Evolutionary conservation across 257 asterid genomes (phyloP), one percentile per base, ranked within the genome.

Genomic region (Nicotiana attenuata): DNA sequence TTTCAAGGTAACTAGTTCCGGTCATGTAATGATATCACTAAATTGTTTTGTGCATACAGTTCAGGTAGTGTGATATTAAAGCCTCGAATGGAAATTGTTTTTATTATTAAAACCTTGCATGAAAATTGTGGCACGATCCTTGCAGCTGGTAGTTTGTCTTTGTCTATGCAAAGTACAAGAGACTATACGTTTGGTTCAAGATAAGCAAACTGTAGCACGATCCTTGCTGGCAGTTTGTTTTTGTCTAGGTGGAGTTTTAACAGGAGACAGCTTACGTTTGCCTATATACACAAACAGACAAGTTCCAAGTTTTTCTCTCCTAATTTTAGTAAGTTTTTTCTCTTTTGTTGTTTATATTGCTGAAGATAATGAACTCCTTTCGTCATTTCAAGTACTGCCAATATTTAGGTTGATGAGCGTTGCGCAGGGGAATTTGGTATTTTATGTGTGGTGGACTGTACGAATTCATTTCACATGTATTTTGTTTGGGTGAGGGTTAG

Each of bases 391-490:
- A 45, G 22, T 73, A 22, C 20, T 45, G 78, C 78, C 79, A 73
- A 47, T 45, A 73, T 24, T 47, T 47, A 35, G 41, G 79, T 24
- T 73, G 79, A 73, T 73, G 61, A 73, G 79, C 79, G 79, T 73
- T 73, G 61, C 15, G 22, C 60, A 73, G 79, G 4, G 0, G 38
- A 22, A 24, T 22, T 73, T 73, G 78, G 59, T 11, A 20, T 20
- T 69, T 69, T 5, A 69, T 69, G 78, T 69, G 35, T 41, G 20
- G 29, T 69, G 59, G n/a, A 41, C 57, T n/a, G 11, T 69, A 45
- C 13, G n/a, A 38, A 69, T 38, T 69, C 77, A 69, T 41, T 41
- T 41, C 59, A 41, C 59, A 13, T 41, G 7, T 69, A 69, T 69
- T 69, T 14, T 20, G 59, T 69, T 52, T 14, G 57, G 16, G 57